These are phyloP conservation scores for Chloranthus sessilifolius DNA, from an alignment of 164 flowering plant genomes.

Conservation along the genomic window DNA sequence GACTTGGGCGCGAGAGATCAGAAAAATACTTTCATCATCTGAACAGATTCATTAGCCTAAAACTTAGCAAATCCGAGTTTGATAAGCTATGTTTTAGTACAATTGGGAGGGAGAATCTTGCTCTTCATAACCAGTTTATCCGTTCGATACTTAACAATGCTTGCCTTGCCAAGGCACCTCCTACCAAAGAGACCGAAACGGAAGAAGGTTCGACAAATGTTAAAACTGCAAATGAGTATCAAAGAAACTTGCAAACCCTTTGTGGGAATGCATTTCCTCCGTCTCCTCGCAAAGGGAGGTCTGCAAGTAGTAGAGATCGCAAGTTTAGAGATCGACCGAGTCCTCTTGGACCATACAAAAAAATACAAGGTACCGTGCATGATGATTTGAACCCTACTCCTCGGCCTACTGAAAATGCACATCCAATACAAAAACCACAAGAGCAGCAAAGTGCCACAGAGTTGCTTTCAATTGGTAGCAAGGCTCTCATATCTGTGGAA, in stretches of 20 bases:
- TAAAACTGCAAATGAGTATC: conserved; percentile 33
- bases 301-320: conserved; percentile 38
- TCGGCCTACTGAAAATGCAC: conserved; percentile 3
- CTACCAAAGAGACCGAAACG: conserved; percentile 26
- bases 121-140: conserved; percentile 67
- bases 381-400: conserved; percentile 33
- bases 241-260: conserved; percentile 37
- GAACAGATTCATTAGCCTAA: conserved; percentile 34
- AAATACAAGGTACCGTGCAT: conserved; percentile 21
- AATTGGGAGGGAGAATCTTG: conserved; percentile 70
- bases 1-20: conserved; percentile 58
- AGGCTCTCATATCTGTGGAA: conserved; percentile 70
- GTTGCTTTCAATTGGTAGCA: conserved; percentile 60
- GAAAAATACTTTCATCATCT: conserved; percentile 61
- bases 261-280: conserved; percentile 44
- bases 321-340: conserved; percentile 50
- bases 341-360: conserved; percentile 55
- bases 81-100: conserved; percentile 43
- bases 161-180: conserved; percentile 46
- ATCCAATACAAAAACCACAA: conserved; percentile 26
- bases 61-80: conserved; percentile 57
- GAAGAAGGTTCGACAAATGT: conserved; percentile 21
- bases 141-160: conserved; percentile 61
- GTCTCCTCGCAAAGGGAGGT: conserved; percentile 60
- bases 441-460: conserved; percentile 63